Base-by-base conservation (phyloP, 2,329 filamentous ascomycete genomes). In the Ophiostoma sp. region DNA sequence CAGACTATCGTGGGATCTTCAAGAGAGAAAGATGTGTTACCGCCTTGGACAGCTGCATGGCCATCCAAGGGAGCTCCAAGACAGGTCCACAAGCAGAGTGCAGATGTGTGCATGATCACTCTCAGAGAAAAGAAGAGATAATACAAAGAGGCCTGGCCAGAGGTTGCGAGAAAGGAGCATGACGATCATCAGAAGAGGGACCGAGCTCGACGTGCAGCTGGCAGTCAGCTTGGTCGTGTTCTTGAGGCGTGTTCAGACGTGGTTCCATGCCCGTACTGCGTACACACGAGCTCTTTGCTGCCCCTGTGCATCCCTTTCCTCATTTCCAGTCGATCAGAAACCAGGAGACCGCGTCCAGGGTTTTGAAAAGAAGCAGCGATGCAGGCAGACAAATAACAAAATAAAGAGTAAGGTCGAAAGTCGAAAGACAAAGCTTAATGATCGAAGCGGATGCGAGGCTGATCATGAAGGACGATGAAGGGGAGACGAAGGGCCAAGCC, bases 241-340 rank as follows among this genome's bases (percentile, higher is more conserved):
- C 11, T 61, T 36, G 19, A n/a, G 36, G 22, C 22, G 61, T 64
- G 33, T 64, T 12, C 61, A 64, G 61, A n/a, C 61, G 36, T 66
- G 36, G 28, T 66, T 45, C 61, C 61, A 25, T 45, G 61, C 36
- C 15, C 55, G 55, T 19, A 61, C 28, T 3, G 9, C 28, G 17
- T 66, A 45, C 61, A 50, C 5, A 33, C 39, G 42, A 68, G 64
- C 42, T 50, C 17, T 15, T 17, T 52, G 28, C 66, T 36, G 25
- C 66, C 63, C 66, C 66, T 36, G 66, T 36, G 45, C 66, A 69
- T 55, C 66, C 66, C 66, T 69, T 55, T 66, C 17, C 28, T 69
- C 64, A 50, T 68, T 68, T 68, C 25, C 64, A 68, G 64, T 48
- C 64, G 64, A 50, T 68, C 42, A 33, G 64, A 33, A 68, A 68